Conservation (phyloP, 306 rosid species). For the Begonia peltatifolia region DNA sequence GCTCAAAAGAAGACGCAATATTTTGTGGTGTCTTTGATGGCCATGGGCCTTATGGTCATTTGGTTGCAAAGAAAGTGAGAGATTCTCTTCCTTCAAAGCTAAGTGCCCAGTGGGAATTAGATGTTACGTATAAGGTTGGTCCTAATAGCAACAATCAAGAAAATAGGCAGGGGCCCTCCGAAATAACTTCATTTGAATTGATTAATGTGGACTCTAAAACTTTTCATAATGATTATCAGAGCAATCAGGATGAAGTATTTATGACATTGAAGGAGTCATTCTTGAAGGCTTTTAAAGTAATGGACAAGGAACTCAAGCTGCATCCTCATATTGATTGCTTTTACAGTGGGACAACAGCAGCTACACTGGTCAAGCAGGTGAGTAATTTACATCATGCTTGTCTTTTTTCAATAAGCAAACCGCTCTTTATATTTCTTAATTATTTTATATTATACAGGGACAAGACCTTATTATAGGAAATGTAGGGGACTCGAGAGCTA, state of each 20-base stretch:
- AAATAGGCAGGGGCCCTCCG: no score
- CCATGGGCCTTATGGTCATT: constrained; percentile 86
- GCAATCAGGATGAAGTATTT: no score
- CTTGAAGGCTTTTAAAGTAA: constrained; percentile 41
- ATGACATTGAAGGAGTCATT: constrained; percentile 55
- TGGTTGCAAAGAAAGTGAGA: constrained; percentile 53
- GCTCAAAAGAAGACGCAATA: constrained; percentile 59
- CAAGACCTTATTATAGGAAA: no score
- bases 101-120: constrained; percentile 54
- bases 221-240: no score
- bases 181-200: no score
- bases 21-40: constrained; percentile 89
- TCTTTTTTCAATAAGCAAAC: no score
- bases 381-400: neutral
- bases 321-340: constrained; percentile 49
- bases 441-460: no score
- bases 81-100: constrained; percentile 43
- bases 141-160: no score
- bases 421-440: no score
- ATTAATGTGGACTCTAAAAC: no score
- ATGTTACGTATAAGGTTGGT: neutral
- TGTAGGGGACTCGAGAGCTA: no score
- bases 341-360: constrained; percentile 61
- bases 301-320: constrained; percentile 60
- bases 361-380: constrained; percentile 83